Base-by-base conservation (phyloP, 306 rosid species). In the Rosa lucieae region DNA sequence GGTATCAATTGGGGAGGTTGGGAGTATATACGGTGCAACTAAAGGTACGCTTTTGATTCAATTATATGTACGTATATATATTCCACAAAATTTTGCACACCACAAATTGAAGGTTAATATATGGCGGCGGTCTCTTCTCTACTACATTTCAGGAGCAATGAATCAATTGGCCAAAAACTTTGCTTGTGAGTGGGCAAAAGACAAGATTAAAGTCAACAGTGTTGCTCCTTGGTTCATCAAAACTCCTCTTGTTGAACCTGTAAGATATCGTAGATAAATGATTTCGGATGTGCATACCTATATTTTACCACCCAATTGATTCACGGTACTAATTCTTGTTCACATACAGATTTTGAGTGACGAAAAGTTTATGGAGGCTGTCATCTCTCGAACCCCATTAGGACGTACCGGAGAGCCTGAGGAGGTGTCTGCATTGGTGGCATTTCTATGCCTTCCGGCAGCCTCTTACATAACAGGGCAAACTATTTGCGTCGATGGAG, bases 361-460 rank as follows among this genome's bases (percentile, higher is more conserved):
- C 20, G 84, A 75, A 26, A 78, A 63, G 9, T 5, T 76, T 21
- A 15, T 21, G 2, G 46, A 73, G 59, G 70, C 49, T 49, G 65
- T 77, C 15, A 67, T 53, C 71, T n/a, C 79, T 35, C 71, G 75
- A 48, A 84, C 79, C 0, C 88, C 90, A 14, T 77, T 87, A n/a
- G 86, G 81, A 77, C 69, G 90, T 0, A 17, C 81, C 13, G 90
- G 86, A 70, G 86, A 87, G 40, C 23, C 86, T 32, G 61, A 70
- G 1, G 78, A 75, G 9, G 78, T 75, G 7, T 40, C 78, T 20
- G 43, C 69, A 5, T 21, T 59, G 42, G 78, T 56, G 5, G 78
- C 70, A 42, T 75, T 75, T 15, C 55, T 58, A 13, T 75, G 78
- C 55, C 23, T 75, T 2, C 56, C 77, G 8, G 77, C 65, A 14